A percentile compares a stretch with the other conserved stretches of the same genome.
These are phyloP conservation scores for Agrostemma githago DNA, from an alignment of 148 eudicot species.

Conservation along the genomic window DNA sequence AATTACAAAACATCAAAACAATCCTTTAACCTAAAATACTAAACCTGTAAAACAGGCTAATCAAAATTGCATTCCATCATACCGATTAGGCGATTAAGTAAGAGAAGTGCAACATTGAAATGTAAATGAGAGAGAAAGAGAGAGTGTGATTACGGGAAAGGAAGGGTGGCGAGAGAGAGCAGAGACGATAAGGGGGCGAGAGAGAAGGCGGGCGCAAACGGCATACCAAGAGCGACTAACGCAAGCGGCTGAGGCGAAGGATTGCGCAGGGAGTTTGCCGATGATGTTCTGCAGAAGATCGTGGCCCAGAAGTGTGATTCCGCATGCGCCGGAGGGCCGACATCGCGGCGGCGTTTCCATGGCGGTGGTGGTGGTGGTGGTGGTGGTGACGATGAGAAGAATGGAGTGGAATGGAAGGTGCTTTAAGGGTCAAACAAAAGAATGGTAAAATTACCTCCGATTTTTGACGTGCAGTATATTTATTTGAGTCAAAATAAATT, in stretches of 20 bases:
- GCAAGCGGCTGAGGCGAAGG: constrained; percentile 78
- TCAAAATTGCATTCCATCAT: neutral
- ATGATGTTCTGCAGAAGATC: constrained; percentile 55
- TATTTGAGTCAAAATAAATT: no score
- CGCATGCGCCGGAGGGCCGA: neutral
- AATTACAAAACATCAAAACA: neutral
- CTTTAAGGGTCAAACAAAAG: neutral
- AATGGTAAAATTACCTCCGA: no score
- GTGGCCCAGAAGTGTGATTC: constrained; percentile 38
- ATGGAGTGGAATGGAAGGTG: neutral
- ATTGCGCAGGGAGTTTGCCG: constrained; percentile 54
- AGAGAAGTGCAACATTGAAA: neutral
- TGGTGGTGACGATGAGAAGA: neutral
- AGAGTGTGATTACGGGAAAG: constrained; percentile 30
- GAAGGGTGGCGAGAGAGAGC: constrained; percentile 59
- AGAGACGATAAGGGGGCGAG: constrained; percentile 56
- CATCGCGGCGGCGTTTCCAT: constrained; percentile 17
- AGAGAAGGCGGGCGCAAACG: constrained; percentile 49
- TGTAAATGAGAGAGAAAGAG: neutral
- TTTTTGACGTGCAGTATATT: no score
- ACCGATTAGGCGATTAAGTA: neutral
- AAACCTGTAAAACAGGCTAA: neutral
- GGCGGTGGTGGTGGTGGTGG: constrained; percentile 1
- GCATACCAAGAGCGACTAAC: constrained; percentile 69
- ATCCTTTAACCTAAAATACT: neutral